Conservation (phyloP, 2,329 filamentous ascomycete species). For the Fusarium nelsonii region DNA sequence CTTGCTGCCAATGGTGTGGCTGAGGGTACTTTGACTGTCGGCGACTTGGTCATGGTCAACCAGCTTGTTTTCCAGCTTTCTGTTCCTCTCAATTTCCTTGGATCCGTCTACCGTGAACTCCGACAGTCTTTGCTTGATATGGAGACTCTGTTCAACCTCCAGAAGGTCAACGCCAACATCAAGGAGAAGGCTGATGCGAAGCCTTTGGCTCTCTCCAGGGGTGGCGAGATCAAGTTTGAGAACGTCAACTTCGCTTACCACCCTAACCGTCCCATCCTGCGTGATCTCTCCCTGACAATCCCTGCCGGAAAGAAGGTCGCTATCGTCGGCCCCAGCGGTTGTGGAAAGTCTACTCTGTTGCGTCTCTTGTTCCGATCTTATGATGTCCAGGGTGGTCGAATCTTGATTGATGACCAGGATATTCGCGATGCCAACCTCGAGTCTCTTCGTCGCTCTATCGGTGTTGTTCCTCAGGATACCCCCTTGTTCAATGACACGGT, state of each 20-base stretch:
- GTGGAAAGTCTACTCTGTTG: conserved; percentile 94
- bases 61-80: conserved; percentile 98
- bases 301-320: conserved; percentile 96
- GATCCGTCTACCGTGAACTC: conserved; percentile 96
- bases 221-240: conserved; percentile 93
- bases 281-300: conserved; percentile 86
- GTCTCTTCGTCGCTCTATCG: conserved; percentile 85
- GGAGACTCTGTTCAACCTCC: conserved; percentile 97
- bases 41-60: conserved; percentile 98
- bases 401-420: conserved; percentile 93
- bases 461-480: conserved; percentile 96
- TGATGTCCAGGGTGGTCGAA: conserved; percentile 85
- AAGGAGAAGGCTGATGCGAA: conserved; percentile 81
- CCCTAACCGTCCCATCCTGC: conserved; percentile 85
- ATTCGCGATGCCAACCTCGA: conserved; percentile 85
- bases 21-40: conserved; percentile 83
- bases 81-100: conserved; percentile 95
- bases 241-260: conserved; percentile 96
- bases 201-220: conserved; percentile 76
- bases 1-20: conserved; percentile 92
- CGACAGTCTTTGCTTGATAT: conserved; percentile 96
- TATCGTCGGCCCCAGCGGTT: conserved; percentile 93
- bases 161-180: conserved; percentile 94
- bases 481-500: conserved; percentile 98
- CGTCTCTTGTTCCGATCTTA: conserved; percentile 94